Base-by-base conservation (phyloP, 2,329 filamentous ascomycete genomes). In the Aaosphaeria pasadenensis region DNA sequence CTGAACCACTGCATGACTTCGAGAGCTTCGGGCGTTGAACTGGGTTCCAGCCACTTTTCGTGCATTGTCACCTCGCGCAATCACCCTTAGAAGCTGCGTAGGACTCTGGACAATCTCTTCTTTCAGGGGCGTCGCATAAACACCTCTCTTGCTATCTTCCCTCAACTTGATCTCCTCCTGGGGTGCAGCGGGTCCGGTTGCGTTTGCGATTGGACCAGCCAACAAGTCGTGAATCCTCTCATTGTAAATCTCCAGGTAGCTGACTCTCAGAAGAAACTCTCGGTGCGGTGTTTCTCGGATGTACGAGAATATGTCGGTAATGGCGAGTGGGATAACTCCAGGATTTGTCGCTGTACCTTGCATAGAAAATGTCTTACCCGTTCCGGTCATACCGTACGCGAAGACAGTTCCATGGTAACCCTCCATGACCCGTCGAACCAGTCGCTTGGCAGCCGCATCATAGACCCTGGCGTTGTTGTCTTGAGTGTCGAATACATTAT, bases 301-400 rank as follows among this genome's bases (percentile, higher is more conserved):
- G 70, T 96, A 99, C 0, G 94, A 97, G 71, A 99, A 99, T 45
- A 99, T 99, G 66, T 99, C 94, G 53, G 94, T 97, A 60, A 99
- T 97, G 36, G 94, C 94, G 36, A 97, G 78, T 5, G 94, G 94
- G 47, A 99, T 99, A 30, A 99, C 94, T 74, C 94, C 94, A 1
- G 94, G 94, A 36, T 91, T 95, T 3, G 89, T 89, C 41, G 91
- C 91, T 7, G 94, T 99, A 59, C 94, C 94, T 75, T 99, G 94
- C 94, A 99, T 99, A 36, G 92, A 97, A 70, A 97, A 99, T 1
- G 94, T 99, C 76, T 99, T 99, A 58, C 94, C 94, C 0, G 94
- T 97, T 53, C 94, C 94, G 4, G 94, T 99, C 91, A 97, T 97
- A 65, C 94, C 94, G 69, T 99, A 99, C 13, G 92, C 92, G 69